Base-by-base conservation (phyloP, 345 rosid species). In the Sisymbrium altissimum region DNA sequence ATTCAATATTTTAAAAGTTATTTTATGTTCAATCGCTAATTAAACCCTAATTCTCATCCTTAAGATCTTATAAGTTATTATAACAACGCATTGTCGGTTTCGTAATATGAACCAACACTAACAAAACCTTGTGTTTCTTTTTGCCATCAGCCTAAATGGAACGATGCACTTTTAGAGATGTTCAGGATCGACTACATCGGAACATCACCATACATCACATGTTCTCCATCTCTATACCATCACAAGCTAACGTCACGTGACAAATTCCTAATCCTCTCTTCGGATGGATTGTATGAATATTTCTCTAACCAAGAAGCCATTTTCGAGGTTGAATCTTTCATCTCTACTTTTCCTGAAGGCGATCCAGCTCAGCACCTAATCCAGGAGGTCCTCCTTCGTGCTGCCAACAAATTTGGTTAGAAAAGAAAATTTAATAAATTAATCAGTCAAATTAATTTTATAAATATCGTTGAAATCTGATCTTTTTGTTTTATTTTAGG, bases 301-400 rank as follows among this genome's bases (percentile, higher is more conserved):
- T 83, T 94, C 75, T 88, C 96, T 7, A 94, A 89, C 41, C 83
- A 89, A 82, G 93, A 94, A 84, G 98, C 89, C 70, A 81, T 88
- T 11, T 75, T 84, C n/a, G 92, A 87, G 73, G 91, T 92, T 32
- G 93, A 88, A 52, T 84, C 84, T 39, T 94, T 94, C 88, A 84
- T 89, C 14, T 64, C 89, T 39, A 82, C 89, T 36, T 89, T 85
- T 50, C 97, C 99, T 0, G 97, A 88, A 70, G 97, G 97, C 23
- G 99, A 94, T 80, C 99, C 99, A 3, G 99, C 99, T 0, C 96
- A 92, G 40, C 99, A 94, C 77, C 86, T 94, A 6, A 81, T 94
- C 1, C 96, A 94, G 81, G 82, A 87, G 80, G 87, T 89, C 15
- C 85, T 94, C 45, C 87, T 87, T 50, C 93, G 97, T 9, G 99